phyloP scores from a whole-genome alignment of 2,329 filamentous ascomycete species.

The Didymella pomorum region DNA sequence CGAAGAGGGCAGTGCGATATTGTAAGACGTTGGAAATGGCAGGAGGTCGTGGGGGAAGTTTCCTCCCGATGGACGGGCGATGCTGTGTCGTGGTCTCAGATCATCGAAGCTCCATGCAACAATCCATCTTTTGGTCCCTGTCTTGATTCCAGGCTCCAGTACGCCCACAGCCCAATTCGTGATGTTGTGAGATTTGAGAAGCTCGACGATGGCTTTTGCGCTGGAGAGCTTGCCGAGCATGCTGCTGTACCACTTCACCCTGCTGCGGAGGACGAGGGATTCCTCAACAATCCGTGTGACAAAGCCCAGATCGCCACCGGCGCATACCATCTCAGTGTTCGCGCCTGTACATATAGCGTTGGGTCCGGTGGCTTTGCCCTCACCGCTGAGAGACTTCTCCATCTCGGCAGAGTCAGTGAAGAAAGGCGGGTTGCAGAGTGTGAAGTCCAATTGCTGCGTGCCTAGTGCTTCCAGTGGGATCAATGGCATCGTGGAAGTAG shows the following conservation, averaged over 20 bases:
- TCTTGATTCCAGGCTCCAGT: conserved; percentile 70
- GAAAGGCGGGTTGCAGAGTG: conserved; percentile 95
- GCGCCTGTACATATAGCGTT: conserved; percentile 79
- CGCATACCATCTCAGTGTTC: conserved; percentile 83
- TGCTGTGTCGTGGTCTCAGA: conserved; percentile 66
- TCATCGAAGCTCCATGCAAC: conserved; percentile 84
- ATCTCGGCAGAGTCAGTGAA: conserved; percentile 80
- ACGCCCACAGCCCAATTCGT: conserved; percentile 84
- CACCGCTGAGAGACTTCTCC: conserved; percentile 63
- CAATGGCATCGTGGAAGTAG: conserved; percentile 61
- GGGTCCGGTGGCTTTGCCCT: conserved; percentile 71
- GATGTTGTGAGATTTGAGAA: conserved; percentile 65
- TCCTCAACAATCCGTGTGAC: conserved; percentile 75
- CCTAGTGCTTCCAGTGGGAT: conserved; percentile 68
- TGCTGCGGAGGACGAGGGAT: conserved; percentile 65
- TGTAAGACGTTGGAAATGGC: conserved; percentile 61
- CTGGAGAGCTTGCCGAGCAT: conserved; percentile 87
- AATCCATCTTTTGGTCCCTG: conserved; percentile 83
- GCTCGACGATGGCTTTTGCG: conserved; percentile 66
- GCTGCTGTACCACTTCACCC: conserved; percentile 85
- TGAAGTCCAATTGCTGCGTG: conserved; percentile 74
- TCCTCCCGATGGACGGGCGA: conserved; percentile 49
- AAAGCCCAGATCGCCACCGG: conserved; percentile 80
- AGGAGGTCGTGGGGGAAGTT: conserved; percentile 57
- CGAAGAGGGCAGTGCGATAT: conserved; percentile 53